Base-by-base conservation (phyloP, 2,329 filamentous ascomycete species). In the Hypoxylon sp. region DNA sequence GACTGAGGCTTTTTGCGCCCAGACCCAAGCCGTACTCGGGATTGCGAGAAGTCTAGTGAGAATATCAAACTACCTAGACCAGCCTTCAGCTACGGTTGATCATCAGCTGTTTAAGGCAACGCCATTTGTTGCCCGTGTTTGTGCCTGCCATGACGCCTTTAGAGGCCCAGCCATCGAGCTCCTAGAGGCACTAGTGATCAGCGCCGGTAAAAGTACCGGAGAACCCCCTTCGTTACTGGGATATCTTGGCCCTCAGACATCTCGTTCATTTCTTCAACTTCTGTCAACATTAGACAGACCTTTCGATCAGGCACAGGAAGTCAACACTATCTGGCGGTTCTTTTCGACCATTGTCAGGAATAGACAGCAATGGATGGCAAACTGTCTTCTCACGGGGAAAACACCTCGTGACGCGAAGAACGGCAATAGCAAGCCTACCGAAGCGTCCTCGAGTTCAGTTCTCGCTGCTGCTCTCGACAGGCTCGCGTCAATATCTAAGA, bases 201-300 rank as follows among this genome's bases (percentile, higher is more conserved):
- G 87, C 71, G 91, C 92, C 24, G 88, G 90, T 24, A 88, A 88
- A 67, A 82, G 85, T 14, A 82, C 86, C 31, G 86, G 85, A n/a
- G 94, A 98, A 73, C 94, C 94, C 0, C 93, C 94, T n/a, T 98
- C 95, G 5, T 85, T 99, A n/a, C 88, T 99, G 22, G 94, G 94
- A 33, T 94, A 97, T 76, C 84, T 99, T 5, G 94, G 94, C 1
- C 87, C 93, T 9, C 90, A 93, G 61, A 90, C 93, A 8, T 93
- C 94, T 10, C 94, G 93, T 74, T 91, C 92, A 42, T 97, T 99
- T 77, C 84, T 99, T 24, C 88, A 91, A 67, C 84, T 96, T 5
- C 82, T 98, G 5, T 90, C 92, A 3, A 87, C 89, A 66, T 85
- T 98, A 26, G 93, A 95, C 72, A 90, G 89, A 72, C 94, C 94